Percentiles rank a stretch among this genome's conserved stretches.
Conservation (phyloP, 371 early-diverging fungal species). For the Basidiobolus meristosporus region DNA sequence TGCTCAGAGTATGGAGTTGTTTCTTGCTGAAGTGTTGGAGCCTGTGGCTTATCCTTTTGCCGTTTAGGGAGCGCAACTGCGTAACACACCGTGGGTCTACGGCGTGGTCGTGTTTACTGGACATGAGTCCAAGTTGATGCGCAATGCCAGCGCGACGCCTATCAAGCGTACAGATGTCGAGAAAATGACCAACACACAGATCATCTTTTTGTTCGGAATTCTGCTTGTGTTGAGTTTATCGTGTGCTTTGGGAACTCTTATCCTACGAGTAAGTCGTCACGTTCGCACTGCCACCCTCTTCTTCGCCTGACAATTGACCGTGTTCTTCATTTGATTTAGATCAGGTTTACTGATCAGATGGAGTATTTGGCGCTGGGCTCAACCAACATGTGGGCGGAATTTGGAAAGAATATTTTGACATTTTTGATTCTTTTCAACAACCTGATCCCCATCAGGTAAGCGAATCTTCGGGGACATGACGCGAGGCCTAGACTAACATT, state of each 20-base stretch:
- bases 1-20: conserved; percentile 27
- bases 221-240: conserved; percentile 65
- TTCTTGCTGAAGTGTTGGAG: not conserved
- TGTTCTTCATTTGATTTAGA: conserved; percentile 6
- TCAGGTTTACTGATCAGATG: conserved; percentile 12
- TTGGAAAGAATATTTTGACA: conserved; percentile 59
- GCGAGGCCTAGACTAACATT: too few relatives aligned
- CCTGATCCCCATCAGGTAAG: conserved; percentile 66
- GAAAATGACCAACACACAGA: conserved; percentile 80
- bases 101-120: conserved; percentile 75
- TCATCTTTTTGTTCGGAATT: conserved; percentile 76
- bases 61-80: conserved; percentile 46
- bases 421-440: conserved; percentile 81
- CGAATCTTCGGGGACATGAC: not conserved
- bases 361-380: conserved; percentile 13
- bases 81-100: conserved; percentile 75
- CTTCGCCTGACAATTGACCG: too few relatives aligned
- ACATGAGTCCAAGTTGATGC: conserved; percentile 78
- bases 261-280: conserved; percentile 9
- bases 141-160: conserved; percentile 65
- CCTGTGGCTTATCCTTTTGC: not conserved
- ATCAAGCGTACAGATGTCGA: conserved; percentile 65
- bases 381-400: conserved; percentile 15
- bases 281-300: too few relatives aligned
- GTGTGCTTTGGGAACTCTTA: conserved; percentile 58